A percentile compares a stretch with the other conserved stretches of the same genome.
These are phyloP conservation scores for Radiomyces spectabilis DNA, from an alignment of 192 early-diverging fungal genomes.

Conservation along the genomic window DNA sequence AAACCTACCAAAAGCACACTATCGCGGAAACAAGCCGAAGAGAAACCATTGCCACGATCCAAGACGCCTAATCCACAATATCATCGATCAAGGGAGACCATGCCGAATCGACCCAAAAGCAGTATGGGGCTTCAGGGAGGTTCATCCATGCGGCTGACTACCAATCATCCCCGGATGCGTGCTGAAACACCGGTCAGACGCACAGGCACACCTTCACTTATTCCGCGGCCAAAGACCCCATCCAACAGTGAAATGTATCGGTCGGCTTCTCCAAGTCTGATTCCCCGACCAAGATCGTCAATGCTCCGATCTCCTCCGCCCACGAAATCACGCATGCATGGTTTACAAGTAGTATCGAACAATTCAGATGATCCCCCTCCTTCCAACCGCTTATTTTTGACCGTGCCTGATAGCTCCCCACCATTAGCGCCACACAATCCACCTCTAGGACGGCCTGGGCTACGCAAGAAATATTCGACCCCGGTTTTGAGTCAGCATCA, in stretches of 20 bases:
- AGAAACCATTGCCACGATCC: too few species aligned
- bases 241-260: not conserved
- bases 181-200: not conserved
- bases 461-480: slow-evolving; percentile 7
- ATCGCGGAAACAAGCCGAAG: too few species aligned
- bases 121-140: not conserved
- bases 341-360: not conserved
- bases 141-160: not conserved
- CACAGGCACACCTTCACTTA: slow-evolving; percentile 23
- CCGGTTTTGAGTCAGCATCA: slow-evolving; percentile 7
- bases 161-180: too few species aligned
- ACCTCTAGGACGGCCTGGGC: not conserved
- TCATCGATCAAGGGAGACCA: too few species aligned
- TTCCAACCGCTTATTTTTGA: not conserved
- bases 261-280: slow-evolving; percentile 15
- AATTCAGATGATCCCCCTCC: not conserved
- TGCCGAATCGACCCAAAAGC: not conserved
- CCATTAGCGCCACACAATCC: not conserved
- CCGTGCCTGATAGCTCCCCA: slow-evolving; percentile 3
- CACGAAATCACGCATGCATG: too few species aligned
- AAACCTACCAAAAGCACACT: too few species aligned
- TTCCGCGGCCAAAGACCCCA: slow-evolving; percentile 31
- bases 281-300: slow-evolving; percentile 22
- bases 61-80: too few species aligned
- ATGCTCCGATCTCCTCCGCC: slow-evolving; percentile 3